Evolutionary conservation across 192 early-diverging fungal genomes (phyloP).

Genomic region (Funneliformis geosporum): DNA sequence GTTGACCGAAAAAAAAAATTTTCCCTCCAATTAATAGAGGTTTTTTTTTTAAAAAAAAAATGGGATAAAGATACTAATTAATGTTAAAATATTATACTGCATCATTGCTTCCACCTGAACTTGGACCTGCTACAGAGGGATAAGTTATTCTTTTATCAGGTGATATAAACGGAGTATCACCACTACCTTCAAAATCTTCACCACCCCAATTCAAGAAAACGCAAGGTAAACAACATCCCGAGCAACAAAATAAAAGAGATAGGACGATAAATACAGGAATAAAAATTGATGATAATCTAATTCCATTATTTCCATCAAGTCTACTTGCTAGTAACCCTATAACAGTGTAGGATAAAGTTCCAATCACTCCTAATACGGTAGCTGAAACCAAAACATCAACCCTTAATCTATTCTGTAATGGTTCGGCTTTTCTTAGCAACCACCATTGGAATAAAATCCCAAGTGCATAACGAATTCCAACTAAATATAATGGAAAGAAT

Average conservation of each 20-base stretch:
- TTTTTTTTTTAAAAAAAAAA: too few relatives aligned
- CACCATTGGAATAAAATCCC: constrained; percentile 48
- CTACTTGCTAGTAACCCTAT: constrained; percentile 42
- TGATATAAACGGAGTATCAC: constrained; percentile 39
- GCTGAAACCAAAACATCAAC: constrained; percentile 46
- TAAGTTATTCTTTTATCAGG: constrained; percentile 41
- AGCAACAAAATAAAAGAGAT: constrained; percentile 57
- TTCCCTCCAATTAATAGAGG: too few relatives aligned
- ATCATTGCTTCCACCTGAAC: neutral
- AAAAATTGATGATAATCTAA: constrained; percentile 60
- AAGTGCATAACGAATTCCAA: constrained; percentile 58
- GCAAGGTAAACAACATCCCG: constrained; percentile 61
- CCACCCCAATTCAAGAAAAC: constrained; percentile 46
- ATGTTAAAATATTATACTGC: neutral
- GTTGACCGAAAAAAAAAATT: too few relatives aligned
- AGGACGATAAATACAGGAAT: constrained; percentile 70
- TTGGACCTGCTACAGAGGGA: constrained; percentile 22
- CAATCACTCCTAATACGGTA: constrained; percentile 51
- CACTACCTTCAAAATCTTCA: constrained; percentile 45
- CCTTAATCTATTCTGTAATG: constrained; percentile 50
- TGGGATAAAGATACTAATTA: too few relatives aligned
- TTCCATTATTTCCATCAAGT: constrained; percentile 45
- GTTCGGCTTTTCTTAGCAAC: constrained; percentile 42
- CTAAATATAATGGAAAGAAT: constrained; percentile 69
- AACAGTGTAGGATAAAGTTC: constrained; percentile 38